Base-by-base conservation (phyloP, 73 alveolate species). In the Symbiodinium natans region DNA sequence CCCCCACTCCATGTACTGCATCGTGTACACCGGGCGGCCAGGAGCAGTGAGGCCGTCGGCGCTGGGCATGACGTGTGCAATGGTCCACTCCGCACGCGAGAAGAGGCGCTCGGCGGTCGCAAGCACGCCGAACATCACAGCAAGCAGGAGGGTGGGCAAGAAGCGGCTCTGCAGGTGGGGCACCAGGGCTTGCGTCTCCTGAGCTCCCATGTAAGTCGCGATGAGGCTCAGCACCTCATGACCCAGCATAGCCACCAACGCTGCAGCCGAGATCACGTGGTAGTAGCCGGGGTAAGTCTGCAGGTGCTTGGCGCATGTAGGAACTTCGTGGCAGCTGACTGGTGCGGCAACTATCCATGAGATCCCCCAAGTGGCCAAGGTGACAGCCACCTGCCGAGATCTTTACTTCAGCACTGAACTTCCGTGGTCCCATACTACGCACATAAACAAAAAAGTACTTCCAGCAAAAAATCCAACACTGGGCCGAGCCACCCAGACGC, bases 211-310 rank as follows among this genome's bases (percentile, higher is more conserved):
- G 29, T 87, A 87, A 3, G 94, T 87, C 21, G 94, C 94, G 33
- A 87, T 36, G 63, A 87, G 84, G 42, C 94, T 52, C 29, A 82
- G 40, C 36, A 87, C 63, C 75, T 87, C 94, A 38, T 87, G 94
- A 19, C 94, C 94, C 39, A 82, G 68, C 94, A 87, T 87, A 68
- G 94, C 94, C 46, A 87, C 59, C 84, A 87, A 56, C 13, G 71
- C 71, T 19, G 94, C 94, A 25, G 94, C 68, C 68, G 94, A 87
- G 33, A 87, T 82, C 68, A 87, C 41, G 84, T 87, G 94, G 84
- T 87, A 87, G 84, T 87, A 87, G 29, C 94, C 94, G 25, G 82
- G 82, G 82, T 68, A 68, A n/a, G 36, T 68, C 82, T 68, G 33
- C 82, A 68, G 27, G 33, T 68, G 82, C 36, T 68, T 68, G 0